Percentiles rank a stretch among this genome's conserved stretches.
These are phyloP conservation scores for Clitopilus hobsonii DNA, from an alignment of 768 basidiomycete species.

Conservation along the genomic window DNA sequence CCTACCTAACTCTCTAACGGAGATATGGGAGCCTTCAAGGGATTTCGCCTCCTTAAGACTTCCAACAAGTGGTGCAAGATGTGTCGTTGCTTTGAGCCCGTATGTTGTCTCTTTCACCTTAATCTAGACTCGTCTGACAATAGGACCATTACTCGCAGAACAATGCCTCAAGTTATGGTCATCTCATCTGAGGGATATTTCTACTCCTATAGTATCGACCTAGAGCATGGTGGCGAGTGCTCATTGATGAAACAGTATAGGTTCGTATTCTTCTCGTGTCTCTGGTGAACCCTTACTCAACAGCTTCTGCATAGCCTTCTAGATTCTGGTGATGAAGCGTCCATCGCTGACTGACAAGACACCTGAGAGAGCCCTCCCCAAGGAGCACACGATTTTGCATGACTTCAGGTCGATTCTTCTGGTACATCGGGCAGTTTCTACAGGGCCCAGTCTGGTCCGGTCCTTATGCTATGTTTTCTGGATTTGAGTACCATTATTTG, in stretches of 20 bases:
- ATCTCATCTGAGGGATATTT: constrained; percentile 94
- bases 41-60: constrained; percentile 91
- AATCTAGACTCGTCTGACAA: background rate
- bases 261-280: constrained; percentile 12
- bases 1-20: constrained; percentile 83
- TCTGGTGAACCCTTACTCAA: background rate
- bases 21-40: constrained; percentile 94
- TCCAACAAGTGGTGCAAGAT: constrained; percentile 72
- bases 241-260: constrained; percentile 92
- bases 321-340: background rate
- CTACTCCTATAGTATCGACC: constrained; percentile 92
- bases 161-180: constrained; percentile 96
- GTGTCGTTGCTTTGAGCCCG: constrained; percentile 88
- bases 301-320: background rate
- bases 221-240: constrained; percentile 96
- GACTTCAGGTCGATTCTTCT: too few relatives aligned
- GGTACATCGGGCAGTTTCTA: too few relatives aligned
- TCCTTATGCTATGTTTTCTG: too few relatives aligned
- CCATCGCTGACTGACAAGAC: background rate
- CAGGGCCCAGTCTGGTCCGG: too few relatives aligned
- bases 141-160: constrained; percentile 39
- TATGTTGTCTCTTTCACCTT: constrained; percentile 28
- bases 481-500: too few relatives aligned
- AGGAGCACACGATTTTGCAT: too few relatives aligned
- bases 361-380: too few relatives aligned